Evolutionary conservation across 2,329 filamentous ascomycete genomes (phyloP).

Genomic region (Calycina marina): DNA sequence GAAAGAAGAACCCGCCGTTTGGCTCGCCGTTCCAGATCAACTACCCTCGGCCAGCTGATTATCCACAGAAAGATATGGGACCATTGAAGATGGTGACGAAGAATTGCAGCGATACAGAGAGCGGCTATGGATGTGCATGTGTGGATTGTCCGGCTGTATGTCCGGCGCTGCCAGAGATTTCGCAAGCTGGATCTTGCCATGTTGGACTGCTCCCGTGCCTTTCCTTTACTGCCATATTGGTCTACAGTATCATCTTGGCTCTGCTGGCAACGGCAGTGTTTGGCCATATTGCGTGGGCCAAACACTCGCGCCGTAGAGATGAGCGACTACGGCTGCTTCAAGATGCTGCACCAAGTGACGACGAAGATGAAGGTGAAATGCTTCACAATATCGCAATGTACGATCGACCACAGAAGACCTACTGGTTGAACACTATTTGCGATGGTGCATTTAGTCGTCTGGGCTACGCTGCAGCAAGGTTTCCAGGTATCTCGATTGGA

Average conservation of each 20-base stretch:
- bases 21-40: constrained; percentile 98
- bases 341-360: constrained; percentile 70
- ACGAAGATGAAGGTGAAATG: constrained; percentile 84
- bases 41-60: constrained; percentile 49
- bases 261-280: constrained; percentile 50
- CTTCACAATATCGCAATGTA: constrained; percentile 63
- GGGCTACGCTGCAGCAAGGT: constrained; percentile 67
- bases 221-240: constrained; percentile 80
- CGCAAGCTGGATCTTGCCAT: constrained; percentile 54
- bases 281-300: constrained; percentile 62
- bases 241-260: constrained; percentile 64
- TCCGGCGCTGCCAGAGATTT: constrained; percentile 64
- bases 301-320: constrained; percentile 57
- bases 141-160: constrained; percentile 84
- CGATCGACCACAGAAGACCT: constrained; percentile 65
- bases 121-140: constrained; percentile 78
- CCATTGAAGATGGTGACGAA: constrained; percentile 60
- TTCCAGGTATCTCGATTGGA: constrained; percentile 70
- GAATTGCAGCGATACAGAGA: constrained; percentile 79
- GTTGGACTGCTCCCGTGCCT: constrained; percentile 85
- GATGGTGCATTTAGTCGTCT: constrained; percentile 69
- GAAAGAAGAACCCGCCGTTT: constrained; percentile 59
- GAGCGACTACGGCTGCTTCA: constrained; percentile 79
- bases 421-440: constrained; percentile 70
- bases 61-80: constrained; percentile 54